phyloP scores from a whole-genome alignment of 306 rosid species.

The Rosa persica region DNA sequence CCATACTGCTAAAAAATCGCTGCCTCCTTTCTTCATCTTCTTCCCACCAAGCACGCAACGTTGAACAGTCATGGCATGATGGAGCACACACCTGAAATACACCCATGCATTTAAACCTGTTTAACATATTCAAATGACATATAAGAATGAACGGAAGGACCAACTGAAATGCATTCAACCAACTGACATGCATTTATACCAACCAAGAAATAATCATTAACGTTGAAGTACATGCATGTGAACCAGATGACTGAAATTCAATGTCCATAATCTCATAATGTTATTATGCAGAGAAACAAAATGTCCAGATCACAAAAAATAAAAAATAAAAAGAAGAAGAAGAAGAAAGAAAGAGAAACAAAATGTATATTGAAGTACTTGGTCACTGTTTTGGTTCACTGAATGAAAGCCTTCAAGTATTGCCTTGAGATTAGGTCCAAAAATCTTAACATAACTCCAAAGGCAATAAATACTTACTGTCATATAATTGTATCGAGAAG shows the following conservation, averaged over 20 bases:
- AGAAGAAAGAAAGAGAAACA: neutral
- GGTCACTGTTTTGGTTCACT: no score
- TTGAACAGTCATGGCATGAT: slow-evolving; percentile 94
- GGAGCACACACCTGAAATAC: slow-evolving; percentile 87
- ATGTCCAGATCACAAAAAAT: no score
- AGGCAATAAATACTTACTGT: slow-evolving; percentile 44
- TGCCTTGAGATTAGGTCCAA: neutral
- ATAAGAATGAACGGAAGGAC: neutral
- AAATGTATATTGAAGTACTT: neutral
- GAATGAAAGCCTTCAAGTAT: neutral
- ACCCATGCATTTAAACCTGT: neutral
- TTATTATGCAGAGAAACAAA: no score
- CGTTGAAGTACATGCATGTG: neutral
- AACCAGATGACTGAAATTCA: slow-evolving; percentile 5
- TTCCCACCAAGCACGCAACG: slow-evolving; percentile 99
- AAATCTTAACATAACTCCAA: neutral
- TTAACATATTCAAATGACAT: slow-evolving; percentile 21
- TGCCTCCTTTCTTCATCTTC: slow-evolving; percentile 90
- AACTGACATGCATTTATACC: neutral
- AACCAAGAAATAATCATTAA: neutral
- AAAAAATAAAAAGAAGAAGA: no score
- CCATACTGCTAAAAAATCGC: slow-evolving; percentile 60
- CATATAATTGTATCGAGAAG: slow-evolving; percentile 91
- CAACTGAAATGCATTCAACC: neutral
- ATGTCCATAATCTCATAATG: neutral